Percentiles rank a stretch among this genome's conserved stretches.
Evolutionary conservation across 1,284 basidiomycete genomes (phyloP).

Genomic region (Leccinum pseudoinsigne): DNA sequence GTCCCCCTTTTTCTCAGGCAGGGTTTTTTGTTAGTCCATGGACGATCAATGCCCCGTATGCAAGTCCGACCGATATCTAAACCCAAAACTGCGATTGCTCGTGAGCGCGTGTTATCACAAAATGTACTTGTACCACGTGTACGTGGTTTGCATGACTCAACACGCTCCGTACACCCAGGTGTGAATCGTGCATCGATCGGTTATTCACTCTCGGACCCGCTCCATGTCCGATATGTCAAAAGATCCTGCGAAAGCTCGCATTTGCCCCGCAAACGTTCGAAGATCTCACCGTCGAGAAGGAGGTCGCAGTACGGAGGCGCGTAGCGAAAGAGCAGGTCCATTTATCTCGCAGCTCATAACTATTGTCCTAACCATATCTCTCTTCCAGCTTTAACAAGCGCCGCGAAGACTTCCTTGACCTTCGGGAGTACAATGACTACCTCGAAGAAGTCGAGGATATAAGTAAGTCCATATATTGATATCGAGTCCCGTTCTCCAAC

Average conservation of each 20-base stretch:
- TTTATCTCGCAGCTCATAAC: not conserved
- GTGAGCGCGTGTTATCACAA: slow-evolving; percentile 99
- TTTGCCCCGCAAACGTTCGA: slow-evolving; percentile 98
- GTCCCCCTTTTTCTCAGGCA: slow-evolving; percentile 6
- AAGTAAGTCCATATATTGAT: slow-evolving; percentile 51
- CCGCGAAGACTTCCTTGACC: slow-evolving; percentile 84
- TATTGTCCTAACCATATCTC: not conserved
- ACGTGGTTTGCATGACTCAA: slow-evolving; percentile 13
- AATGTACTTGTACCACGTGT: slow-evolving; percentile 59
- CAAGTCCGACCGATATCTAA: slow-evolving; percentile 95
- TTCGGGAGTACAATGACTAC: slow-evolving; percentile 93
- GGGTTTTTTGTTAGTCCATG: slow-evolving; percentile 60
- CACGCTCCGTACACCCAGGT: slow-evolving; percentile 53
- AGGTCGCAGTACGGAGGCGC: slow-evolving; percentile 85
- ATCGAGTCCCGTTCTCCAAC: slow-evolving; percentile 11
- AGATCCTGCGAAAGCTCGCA: slow-evolving; percentile 88
- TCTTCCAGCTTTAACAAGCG: slow-evolving; percentile 85
- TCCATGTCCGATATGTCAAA: slow-evolving; percentile 92
- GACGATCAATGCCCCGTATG: slow-evolving; percentile 97
- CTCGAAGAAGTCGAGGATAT: slow-evolving; percentile 96
- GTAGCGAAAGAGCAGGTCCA: slow-evolving; percentile 76
- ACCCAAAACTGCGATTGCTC: slow-evolving; percentile 90
- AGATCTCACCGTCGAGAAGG: slow-evolving; percentile 95
- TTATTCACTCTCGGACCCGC: slow-evolving; percentile 96
- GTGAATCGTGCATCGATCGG: slow-evolving; percentile 97